Evolutionary conservation across 2,329 filamentous ascomycete genomes (phyloP).

Genomic region (Penicillium sp.): DNA sequence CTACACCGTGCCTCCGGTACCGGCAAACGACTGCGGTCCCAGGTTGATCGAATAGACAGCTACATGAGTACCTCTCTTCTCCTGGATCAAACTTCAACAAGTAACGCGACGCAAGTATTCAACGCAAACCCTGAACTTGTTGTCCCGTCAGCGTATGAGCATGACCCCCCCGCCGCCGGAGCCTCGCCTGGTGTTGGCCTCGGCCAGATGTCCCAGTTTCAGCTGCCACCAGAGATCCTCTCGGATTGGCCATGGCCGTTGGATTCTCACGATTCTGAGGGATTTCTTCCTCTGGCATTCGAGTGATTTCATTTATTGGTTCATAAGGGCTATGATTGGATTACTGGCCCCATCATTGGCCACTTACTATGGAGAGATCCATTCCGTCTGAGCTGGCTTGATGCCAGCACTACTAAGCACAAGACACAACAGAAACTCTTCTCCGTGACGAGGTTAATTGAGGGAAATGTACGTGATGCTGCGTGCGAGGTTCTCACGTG

Average conservation of each 20-base stretch:
- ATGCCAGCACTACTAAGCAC: too few species aligned
- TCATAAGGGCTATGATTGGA: not conserved
- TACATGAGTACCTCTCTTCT: conserved; percentile 42
- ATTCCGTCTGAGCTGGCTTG: too few species aligned
- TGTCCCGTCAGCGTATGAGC: conserved; percentile 14
- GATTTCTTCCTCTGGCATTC: conserved; percentile 29
- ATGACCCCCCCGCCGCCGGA: conserved; percentile 7
- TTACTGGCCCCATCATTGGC: too few species aligned
- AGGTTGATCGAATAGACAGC: conserved; percentile 51
- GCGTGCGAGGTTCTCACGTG: too few species aligned
- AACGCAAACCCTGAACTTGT: conserved; percentile 13
- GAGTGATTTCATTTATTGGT: conserved; percentile 15
- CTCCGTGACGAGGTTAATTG: too few species aligned
- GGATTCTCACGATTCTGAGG: conserved; percentile 27
- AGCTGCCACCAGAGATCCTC: conserved; percentile 47
- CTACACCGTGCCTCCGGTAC: conserved; percentile 47
- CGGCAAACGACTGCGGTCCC: conserved; percentile 44
- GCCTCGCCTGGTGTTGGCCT: conserved; percentile 13
- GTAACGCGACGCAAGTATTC: conserved; percentile 12
- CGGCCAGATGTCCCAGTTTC: conserved; percentile 41
- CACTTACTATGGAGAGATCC: too few species aligned
- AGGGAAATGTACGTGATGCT: too few species aligned
- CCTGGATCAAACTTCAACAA: conserved; percentile 16
- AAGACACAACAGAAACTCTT: too few species aligned
- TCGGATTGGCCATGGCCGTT: conserved; percentile 49